Evolutionary conservation across 306 rosid genomes (phyloP).

Genomic region (Citrullus mucosospermus): DNA sequence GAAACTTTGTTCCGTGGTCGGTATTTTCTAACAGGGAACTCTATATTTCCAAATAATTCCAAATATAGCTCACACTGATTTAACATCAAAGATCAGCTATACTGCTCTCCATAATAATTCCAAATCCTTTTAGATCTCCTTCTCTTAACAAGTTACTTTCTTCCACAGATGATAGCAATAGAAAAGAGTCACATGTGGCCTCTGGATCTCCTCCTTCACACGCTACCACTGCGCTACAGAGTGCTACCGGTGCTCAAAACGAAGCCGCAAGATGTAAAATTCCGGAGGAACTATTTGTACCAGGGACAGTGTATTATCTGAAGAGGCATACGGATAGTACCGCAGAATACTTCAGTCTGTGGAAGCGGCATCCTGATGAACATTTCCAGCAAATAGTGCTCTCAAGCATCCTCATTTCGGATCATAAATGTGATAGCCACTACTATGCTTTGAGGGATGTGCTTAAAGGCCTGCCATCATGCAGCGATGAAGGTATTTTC

Average conservation of each 20-base stretch:
- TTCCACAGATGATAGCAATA: conserved; percentile 33
- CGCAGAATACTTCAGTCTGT: conserved; percentile 43
- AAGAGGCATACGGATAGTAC: conserved; percentile 39
- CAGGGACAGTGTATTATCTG: conserved; percentile 68
- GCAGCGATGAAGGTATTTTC: conserved; percentile 39
- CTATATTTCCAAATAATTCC: no score
- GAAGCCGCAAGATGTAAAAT: conserved; percentile 23
- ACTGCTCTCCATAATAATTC: no score
- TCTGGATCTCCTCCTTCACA: not conserved
- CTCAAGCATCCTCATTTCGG: conserved; percentile 63
- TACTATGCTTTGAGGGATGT: conserved; percentile 80
- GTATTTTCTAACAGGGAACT: no score
- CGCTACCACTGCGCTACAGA: conserved; percentile 8
- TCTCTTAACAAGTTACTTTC: conserved; percentile 12
- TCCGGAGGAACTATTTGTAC: conserved; percentile 66
- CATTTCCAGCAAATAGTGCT: conserved; percentile 74
- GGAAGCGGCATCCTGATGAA: conserved; percentile 67
- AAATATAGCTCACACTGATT: no score
- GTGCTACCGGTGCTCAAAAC: conserved; percentile 18
- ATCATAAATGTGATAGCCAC: conserved; percentile 82
- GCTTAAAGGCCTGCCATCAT: conserved; percentile 60
- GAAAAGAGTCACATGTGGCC: conserved; percentile 25
- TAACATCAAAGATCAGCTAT: no score
- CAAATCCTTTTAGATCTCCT: not conserved
- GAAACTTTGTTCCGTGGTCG: not conserved